Evolutionary conservation across 768 basidiomycete species (phyloP), one percentile per base, ranked within the genome.

Genomic region (Hypholoma sublateritium): DNA sequence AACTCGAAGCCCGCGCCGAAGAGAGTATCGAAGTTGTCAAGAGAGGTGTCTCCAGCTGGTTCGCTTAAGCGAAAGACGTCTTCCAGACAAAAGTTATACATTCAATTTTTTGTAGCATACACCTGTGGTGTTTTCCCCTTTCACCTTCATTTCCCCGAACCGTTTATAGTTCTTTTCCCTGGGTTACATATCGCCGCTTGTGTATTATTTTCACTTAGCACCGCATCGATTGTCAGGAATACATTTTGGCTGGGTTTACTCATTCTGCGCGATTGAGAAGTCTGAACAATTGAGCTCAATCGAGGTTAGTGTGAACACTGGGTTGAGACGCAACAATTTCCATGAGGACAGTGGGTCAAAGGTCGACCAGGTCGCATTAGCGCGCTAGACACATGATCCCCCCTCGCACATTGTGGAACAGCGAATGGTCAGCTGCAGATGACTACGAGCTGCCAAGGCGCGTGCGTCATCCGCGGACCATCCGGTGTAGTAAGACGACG

Each of bases 21-120:
- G 65, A 67, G 55, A 55, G 55, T 25, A 52, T 65, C 39, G 57
- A 61, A 28, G 53, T 64, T 22, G 62, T 59, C 57, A 71, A 67
- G 61, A 67, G 71, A 46, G 56, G 59, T 44, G 24, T 66, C 35
- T 47, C 62, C 17, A 60, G 62, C 58, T 74, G 72, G 70, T 72
- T 71, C 69, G 69, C 63, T 42, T 72, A 59, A 67, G 44, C 22
- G n/a, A 22, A 21, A 35, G 19, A 46, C n/a, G 16, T 34, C 16
- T 14, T 48, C 46, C 8, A 56, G 43, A 22, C 34, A 50, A 54
- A n/a, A 57, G 61, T 54, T 41, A 54, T 53, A 43, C 37, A 13
- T 44, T 56, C 22, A 24, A 45, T 24, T 22, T 50, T 55, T 46
- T 36, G 44, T 37, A 21, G 54, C 34, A 34, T 37, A 43, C 44